Evolutionary conservation across 257 asterid species (phyloP).

Genomic region (Fraxinus excelsior): DNA sequence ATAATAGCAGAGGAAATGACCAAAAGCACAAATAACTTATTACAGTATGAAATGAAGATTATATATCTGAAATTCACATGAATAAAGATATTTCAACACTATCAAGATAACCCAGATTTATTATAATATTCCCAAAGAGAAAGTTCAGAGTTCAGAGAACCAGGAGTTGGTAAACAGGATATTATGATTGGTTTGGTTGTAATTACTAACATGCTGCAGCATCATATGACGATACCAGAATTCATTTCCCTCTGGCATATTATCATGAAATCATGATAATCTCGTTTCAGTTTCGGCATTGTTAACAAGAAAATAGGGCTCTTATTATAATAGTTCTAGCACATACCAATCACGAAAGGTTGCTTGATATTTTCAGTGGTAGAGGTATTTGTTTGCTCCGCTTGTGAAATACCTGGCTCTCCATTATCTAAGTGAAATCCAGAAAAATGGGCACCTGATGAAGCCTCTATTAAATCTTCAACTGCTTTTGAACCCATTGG

Average conservation of each 20-base stretch:
- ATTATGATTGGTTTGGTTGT: not conserved
- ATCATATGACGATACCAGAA: not conserved
- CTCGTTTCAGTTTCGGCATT: conserved; percentile 6
- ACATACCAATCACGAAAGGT: conserved; percentile 89
- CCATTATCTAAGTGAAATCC: conserved; percentile 74
- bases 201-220: not conserved
- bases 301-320: conserved; percentile 4
- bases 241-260: no score
- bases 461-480: conserved; percentile 88
- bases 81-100: conserved; percentile 14
- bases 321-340: not conserved
- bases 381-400: conserved; percentile 59
- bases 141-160: not conserved
- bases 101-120: conserved; percentile 7
- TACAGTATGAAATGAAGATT: not conserved
- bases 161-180: not conserved
- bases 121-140: not conserved
- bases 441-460: conserved; percentile 89
- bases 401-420: conserved; percentile 34
- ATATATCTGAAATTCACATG: not conserved
- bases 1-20: conserved; percentile 10
- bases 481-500: conserved; percentile 84
- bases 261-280: no score
- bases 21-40: not conserved
- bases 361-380: conserved; percentile 62